A percentile compares a stretch with the other conserved stretches of the same genome.
Evolutionary conservation across 139 green algal genomes (phyloP).

Genomic region (Auxenochlorella pyrenoidosa): DNA sequence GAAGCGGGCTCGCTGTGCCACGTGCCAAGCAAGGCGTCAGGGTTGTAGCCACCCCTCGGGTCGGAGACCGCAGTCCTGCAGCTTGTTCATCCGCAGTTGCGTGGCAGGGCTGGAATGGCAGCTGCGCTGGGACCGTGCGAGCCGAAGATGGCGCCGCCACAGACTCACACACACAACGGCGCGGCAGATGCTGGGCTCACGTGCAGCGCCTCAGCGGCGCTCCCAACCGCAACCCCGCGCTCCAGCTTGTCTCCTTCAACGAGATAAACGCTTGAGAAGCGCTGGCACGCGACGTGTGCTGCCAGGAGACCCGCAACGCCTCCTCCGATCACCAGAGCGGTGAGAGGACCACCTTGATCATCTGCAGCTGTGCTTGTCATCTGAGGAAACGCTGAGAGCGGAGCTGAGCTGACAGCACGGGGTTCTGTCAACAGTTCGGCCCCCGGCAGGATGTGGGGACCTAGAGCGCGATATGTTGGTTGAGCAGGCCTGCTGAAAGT

Average conservation of each 20-base stretch:
- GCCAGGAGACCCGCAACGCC: constrained; percentile 27
- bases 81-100: neutral
- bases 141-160: neutral
- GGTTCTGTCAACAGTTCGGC: too few relatives aligned
- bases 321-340: constrained; percentile 20
- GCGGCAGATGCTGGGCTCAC: neutral
- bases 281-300: neutral
- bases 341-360: too few relatives aligned
- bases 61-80: neutral
- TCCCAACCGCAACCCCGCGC: neutral
- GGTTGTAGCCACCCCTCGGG: too few relatives aligned
- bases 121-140: neutral
- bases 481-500: too few relatives aligned
- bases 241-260: constrained; percentile 24
- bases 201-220: neutral
- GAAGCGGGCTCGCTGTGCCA: too few relatives aligned
- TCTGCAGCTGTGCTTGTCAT: too few relatives aligned
- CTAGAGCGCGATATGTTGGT: too few relatives aligned
- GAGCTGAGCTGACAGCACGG: neutral
- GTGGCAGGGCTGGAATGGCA: neutral
- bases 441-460: too few relatives aligned
- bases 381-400: neutral
- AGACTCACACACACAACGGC: neutral
- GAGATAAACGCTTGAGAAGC: constrained; percentile 8
- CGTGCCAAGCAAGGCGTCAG: too few relatives aligned